Evolutionary conservation across 2,329 filamentous ascomycete species (phyloP).

Genomic region (Achaetomium macrosporum): DNA sequence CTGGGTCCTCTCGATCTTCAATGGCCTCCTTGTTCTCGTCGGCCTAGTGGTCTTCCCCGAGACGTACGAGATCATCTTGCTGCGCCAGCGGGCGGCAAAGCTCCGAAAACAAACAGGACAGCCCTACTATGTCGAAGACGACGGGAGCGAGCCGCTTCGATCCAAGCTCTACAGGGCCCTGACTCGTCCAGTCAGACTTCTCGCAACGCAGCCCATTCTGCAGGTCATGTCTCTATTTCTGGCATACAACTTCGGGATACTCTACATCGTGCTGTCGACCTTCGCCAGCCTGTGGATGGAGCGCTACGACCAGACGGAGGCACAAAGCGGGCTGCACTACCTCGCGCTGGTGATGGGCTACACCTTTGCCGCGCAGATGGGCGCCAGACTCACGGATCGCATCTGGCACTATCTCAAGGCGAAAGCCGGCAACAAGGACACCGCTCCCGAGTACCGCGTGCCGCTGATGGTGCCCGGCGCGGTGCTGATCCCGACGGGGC

Average conservation of each 20-base stretch:
- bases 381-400: background rate
- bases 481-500: background rate
- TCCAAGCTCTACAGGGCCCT: background rate
- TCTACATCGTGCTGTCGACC: slow-evolving; percentile 1
- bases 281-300: background rate
- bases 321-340: background rate
- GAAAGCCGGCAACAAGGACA: background rate
- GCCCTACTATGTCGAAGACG: background rate
- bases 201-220: background rate
- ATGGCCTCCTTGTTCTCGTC: background rate
- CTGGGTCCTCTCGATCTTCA: background rate
- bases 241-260: background rate
- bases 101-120: background rate
- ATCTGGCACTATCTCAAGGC: background rate
- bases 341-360: background rate
- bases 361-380: background rate
- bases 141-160: background rate
- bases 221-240: background rate
- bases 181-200: background rate
- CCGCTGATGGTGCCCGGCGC: background rate
- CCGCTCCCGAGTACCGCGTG: background rate
- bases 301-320: background rate
- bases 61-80: background rate
- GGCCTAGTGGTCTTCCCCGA: background rate
- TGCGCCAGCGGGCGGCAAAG: background rate